Conservation (phyloP, 257 asterid genomes). For the Plectranthus barbatus region DNA sequence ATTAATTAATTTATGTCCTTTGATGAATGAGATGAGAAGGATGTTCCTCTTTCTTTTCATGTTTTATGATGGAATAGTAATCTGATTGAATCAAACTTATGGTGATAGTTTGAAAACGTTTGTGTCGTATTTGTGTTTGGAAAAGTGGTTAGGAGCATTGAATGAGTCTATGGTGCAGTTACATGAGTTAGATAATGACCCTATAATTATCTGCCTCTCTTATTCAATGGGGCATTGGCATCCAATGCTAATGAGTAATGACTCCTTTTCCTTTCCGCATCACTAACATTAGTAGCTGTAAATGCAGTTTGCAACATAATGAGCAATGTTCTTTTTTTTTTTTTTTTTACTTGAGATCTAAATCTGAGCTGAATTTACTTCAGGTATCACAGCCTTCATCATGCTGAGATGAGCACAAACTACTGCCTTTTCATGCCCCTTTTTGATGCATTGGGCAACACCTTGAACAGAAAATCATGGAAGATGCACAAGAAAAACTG, state of each 20-base stretch:
- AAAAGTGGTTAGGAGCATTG: background rate
- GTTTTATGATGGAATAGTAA: background rate
- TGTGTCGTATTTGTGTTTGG: background rate
- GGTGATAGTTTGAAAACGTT: background rate
- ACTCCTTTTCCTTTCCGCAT: background rate
- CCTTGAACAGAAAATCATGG: slow-evolving; percentile 68
- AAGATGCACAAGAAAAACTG: slow-evolving; percentile 51
- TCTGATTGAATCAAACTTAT: background rate
- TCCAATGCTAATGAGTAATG: background rate
- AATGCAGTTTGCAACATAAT: background rate
- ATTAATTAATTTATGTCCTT: background rate
- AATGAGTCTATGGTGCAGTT: background rate
- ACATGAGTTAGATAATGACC: background rate
- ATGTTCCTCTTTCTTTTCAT: background rate
- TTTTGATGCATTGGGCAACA: slow-evolving; percentile 68
- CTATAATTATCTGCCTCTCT: background rate
- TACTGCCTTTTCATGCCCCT: slow-evolving; percentile 87
- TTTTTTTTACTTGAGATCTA: background rate
- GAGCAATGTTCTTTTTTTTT: no score
- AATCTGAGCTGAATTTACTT: background rate
- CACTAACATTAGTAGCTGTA: background rate
- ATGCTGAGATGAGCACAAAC: slow-evolving; percentile 48
- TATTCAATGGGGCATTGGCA: background rate
- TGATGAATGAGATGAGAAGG: background rate
- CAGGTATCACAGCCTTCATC: slow-evolving; percentile 85